Evolutionary conservation across 495 filamentous ascomycete species (phyloP), one percentile per base, ranked within the genome.

Genomic region (Astrothelium macrocarpum): DNA sequence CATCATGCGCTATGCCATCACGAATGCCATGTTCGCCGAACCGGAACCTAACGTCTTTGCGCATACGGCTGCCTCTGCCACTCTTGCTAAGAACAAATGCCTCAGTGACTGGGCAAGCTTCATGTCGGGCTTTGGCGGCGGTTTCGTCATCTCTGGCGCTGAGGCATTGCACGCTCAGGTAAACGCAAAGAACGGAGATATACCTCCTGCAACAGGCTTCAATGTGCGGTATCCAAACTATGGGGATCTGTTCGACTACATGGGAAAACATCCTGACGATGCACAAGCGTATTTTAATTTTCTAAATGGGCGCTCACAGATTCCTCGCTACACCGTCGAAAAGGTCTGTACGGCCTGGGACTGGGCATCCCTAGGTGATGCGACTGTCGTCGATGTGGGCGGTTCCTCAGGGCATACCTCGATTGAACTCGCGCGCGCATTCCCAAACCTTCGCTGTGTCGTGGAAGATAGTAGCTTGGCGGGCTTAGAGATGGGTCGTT

Each of bases 341-440:
- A 20, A 49, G n/a, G n/a, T 49, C 16, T 20, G 5, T 16, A 18
- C 45, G 18, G n/a, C 45, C 23, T 49, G 45, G 45, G 45, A 64
- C 59, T 66, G 65, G 67, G 49, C 49, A 29, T 36, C 29, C n/a
- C 23, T 68, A 11, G 65, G 64, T n/a, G 14, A 26, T 26, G 49
- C 36, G 18, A 68, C 64, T 28, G 53, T 73, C 9, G 64, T 73
- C 14, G 71, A 71, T 66, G 45, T 77, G 20, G 78, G 78, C n/a
- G 78, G 78, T n/a, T 77, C 76, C 2, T 71, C 66, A n/a, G 78
- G 78, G 20, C 75, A 77, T 65, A 72, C 75, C 32, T 68, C 71
- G 29, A 63, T 71, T 25, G 73, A 69, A 12, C 65, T 79, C 28
- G 74, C 76, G 0, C 65, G 68, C 32, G 43, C 67, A 25, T 75